A percentile compares a stretch with the other conserved stretches of the same genome.
Conservation (phyloP, 2,329 filamentous ascomycete species). For the Diaporthe batatas region DNA sequence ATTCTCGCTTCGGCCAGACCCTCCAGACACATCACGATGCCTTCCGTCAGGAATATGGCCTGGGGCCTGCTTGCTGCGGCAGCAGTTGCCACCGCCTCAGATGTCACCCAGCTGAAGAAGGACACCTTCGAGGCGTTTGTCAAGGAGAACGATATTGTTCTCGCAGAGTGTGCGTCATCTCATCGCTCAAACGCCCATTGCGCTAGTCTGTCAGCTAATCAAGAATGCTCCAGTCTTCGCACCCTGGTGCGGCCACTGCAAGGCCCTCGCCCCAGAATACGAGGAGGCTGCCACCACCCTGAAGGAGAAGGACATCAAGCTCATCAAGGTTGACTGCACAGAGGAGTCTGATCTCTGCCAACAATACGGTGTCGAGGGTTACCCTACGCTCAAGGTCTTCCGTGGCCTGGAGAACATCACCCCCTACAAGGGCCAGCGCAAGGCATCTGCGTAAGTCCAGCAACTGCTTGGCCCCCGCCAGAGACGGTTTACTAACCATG, state of each 20-base stretch:
- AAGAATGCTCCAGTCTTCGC: conserved; percentile 78
- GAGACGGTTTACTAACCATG: conserved; percentile 18
- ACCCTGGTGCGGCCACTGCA: conserved; percentile 98
- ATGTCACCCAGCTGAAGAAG: conserved; percentile 87
- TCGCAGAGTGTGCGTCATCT: conserved; percentile 85
- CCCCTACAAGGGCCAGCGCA: conserved; percentile 90
- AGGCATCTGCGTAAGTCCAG: conserved; percentile 77
- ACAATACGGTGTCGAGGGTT: conserved; percentile 91
- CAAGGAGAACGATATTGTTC: conserved; percentile 86
- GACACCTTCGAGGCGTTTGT: conserved; percentile 91
- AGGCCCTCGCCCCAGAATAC: conserved; percentile 94
- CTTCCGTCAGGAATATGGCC: conserved; percentile 62
- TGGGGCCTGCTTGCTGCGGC: conserved; percentile 68
- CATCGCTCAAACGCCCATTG: neutral
- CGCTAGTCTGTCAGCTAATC: conserved; percentile 3
- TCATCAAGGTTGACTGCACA: conserved; percentile 95
- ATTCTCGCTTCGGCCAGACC: conserved; percentile 24
- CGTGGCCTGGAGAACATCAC: conserved; percentile 84
- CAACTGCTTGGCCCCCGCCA: neutral
- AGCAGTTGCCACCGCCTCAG: conserved; percentile 76
- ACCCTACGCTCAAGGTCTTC: conserved; percentile 99
- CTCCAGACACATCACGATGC: conserved; percentile 56
- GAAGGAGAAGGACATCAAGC: conserved; percentile 88
- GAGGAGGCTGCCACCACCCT: conserved; percentile 86
- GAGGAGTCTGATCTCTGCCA: conserved; percentile 93